Evolutionary conservation across 2,329 filamentous ascomycete species (phyloP).

Genomic region (Paracorniculantispora psalliotae): DNA sequence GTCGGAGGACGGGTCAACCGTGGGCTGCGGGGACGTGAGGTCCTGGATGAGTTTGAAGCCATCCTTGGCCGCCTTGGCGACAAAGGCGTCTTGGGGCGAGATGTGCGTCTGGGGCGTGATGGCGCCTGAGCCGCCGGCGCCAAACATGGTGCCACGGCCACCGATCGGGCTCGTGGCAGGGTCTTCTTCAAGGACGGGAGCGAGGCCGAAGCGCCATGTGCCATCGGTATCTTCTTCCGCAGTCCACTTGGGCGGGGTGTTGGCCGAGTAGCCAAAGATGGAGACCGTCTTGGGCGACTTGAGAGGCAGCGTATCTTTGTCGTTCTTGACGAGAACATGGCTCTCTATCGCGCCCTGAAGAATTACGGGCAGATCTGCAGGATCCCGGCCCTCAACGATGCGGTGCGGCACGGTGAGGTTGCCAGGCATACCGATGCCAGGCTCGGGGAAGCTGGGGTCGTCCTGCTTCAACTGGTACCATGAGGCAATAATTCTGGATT

Average conservation of each 20-base stretch:
- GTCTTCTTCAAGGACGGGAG: conserved; percentile 31
- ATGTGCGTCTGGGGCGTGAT: conserved; percentile 42
- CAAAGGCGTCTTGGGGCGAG: conserved; percentile 52
- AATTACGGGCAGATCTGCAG: conserved; percentile 32
- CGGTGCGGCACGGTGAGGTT: conserved; percentile 45
- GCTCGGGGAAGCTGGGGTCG: conserved; percentile 35
- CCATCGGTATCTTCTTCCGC: conserved; percentile 28
- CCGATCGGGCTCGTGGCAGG: conserved; percentile 37
- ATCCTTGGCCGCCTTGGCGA: conserved; percentile 47
- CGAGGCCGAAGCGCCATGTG: conserved; percentile 32
- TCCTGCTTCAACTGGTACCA: conserved; percentile 55
- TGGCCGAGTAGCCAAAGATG: conserved; percentile 58
- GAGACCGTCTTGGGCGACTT: conserved; percentile 46
- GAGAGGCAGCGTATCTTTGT: conserved; percentile 49
- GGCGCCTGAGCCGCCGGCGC: conserved; percentile 45
- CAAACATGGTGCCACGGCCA: conserved; percentile 33
- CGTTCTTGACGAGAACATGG: conserved; percentile 61
- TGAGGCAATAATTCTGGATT: conserved; percentile 40
- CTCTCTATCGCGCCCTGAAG: conserved; percentile 56
- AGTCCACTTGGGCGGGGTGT: conserved; percentile 39
- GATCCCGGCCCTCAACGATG: conserved; percentile 52
- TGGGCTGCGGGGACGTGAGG: conserved; percentile 42
- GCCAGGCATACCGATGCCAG: conserved; percentile 48
- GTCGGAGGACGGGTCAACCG: conserved; percentile 47
- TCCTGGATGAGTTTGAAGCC: conserved; percentile 57